Percentiles rank a stretch among this genome's conserved stretches.
phyloP scores from a whole-genome alignment of 441 rosid species.

The Bruguiera hainesii region DNA sequence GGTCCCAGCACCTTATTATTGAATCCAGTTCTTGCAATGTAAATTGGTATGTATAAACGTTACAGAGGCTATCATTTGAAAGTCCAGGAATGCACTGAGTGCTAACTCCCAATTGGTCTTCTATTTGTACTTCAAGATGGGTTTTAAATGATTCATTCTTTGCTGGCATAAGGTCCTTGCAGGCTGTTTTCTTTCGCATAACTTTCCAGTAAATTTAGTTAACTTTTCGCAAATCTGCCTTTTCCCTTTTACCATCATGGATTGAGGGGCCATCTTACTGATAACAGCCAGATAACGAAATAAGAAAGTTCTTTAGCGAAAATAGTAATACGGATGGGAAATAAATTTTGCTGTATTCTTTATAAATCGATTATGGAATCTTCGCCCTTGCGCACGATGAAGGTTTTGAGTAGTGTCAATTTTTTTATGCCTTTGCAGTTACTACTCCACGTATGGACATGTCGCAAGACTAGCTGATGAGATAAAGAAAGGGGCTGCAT shows the following conservation, averaged over 20 bases:
- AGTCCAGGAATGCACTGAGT: constrained; percentile 20
- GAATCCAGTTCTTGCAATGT: constrained; percentile 19
- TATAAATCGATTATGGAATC: background rate
- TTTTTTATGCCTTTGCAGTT: constrained; percentile 40
- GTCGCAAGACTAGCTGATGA: constrained; percentile 87
- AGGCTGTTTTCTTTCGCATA: no score
- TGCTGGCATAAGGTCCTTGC: background rate
- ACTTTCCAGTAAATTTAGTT: background rate
- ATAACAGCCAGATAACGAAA: background rate
- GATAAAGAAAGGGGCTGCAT: constrained; percentile 86
- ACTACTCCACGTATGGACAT: constrained; percentile 97
- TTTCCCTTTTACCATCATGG: background rate
- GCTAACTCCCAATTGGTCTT: constrained; percentile 4
- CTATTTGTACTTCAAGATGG: background rate
- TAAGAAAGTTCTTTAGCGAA: background rate
- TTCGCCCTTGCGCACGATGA: background rate
- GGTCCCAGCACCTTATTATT: constrained; percentile 36
- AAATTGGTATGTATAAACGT: constrained; percentile 6
- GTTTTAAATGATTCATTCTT: background rate
- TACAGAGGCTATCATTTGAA: constrained; percentile 35
- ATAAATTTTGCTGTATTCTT: background rate
- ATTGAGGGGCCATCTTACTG: constrained; percentile 6
- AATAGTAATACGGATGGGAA: background rate
- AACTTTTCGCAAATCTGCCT: background rate
- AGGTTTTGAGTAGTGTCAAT: background rate